Evolutionary conservation across 176 grass and related monocot genomes (phyloP).

Genomic region (Juncus inflexus): DNA sequence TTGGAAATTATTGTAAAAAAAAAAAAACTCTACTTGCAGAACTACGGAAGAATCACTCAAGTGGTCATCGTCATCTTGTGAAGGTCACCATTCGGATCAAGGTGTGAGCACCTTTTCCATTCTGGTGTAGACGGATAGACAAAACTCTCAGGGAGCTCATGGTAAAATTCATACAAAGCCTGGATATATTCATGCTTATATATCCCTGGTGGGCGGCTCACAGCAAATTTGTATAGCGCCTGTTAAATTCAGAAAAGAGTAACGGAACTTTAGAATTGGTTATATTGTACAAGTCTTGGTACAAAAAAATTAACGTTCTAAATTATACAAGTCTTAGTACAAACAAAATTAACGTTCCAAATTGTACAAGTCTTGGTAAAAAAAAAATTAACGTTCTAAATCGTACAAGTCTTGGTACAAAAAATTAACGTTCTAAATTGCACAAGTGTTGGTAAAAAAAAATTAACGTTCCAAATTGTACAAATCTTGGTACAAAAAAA

Average conservation of each 20-base stretch:
- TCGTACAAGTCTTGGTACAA: too few species aligned
- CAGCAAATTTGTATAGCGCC: conserved; percentile 69
- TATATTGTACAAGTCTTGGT: conserved; percentile 26
- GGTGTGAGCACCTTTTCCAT: conserved; percentile 83
- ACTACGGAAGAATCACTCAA: conserved; percentile 27
- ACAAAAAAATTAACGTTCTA: conserved; percentile 10
- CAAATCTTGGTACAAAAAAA: conserved; percentile 37
- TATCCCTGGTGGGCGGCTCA: conserved; percentile 88
- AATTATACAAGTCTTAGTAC: conserved; percentile 5
- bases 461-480: too few species aligned
- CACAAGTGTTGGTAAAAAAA: too few species aligned
- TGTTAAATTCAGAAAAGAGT: conserved; percentile 29
- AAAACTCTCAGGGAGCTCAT: conserved; percentile 75
- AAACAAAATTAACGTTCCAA: too few species aligned
- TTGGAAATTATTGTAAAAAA: too few species aligned
- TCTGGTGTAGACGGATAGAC: conserved; percentile 81
- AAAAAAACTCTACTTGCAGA: too few species aligned
- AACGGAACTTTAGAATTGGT: background rate
- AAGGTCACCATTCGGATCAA: conserved; percentile 94
- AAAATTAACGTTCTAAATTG: too few species aligned
- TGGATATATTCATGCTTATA: conserved; percentile 97
- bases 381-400: too few species aligned
- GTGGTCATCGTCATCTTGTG: conserved; percentile 76
- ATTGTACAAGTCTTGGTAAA: too few species aligned
- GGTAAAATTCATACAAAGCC: conserved; percentile 88